These are phyloP conservation scores for Collariella sp. DNA, from an alignment of 495 filamentous ascomycete genomes.

Conservation along the genomic window DNA sequence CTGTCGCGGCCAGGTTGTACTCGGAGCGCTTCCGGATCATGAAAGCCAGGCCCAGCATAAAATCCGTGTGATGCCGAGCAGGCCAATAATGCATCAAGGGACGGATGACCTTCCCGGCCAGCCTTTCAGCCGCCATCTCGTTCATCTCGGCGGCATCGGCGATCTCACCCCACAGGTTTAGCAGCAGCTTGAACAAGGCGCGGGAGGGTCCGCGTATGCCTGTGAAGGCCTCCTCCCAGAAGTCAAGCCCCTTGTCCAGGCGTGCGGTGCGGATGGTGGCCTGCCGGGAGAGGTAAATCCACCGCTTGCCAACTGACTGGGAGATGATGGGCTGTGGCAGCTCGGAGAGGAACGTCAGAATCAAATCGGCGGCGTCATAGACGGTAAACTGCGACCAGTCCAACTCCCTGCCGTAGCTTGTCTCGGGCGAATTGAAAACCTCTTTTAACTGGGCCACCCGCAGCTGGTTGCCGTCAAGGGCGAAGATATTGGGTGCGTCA, in stretches of 20 bases:
- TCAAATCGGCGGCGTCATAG: conserved; percentile 35
- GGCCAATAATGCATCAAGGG: conserved; percentile 33
- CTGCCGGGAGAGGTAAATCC: conserved; percentile 34
- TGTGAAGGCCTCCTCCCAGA: conserved; percentile 40
- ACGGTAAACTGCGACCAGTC: conserved; percentile 33
- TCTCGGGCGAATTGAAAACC: conserved; percentile 26
- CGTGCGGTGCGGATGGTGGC: conserved; percentile 27
- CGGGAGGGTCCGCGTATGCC: conserved; percentile 32
- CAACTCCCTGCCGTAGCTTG: conserved; percentile 33
- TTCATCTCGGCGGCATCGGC: conserved; percentile 29
- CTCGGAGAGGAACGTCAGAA: conserved; percentile 33
- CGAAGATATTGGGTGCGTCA: conserved; percentile 31
- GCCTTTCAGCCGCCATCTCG: conserved; percentile 39
- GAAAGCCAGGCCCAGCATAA: conserved; percentile 37
- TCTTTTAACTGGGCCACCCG: conserved; percentile 28
- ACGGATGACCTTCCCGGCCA: conserved; percentile 33
- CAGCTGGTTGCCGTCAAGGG: conserved; percentile 27
- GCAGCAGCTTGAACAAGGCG: conserved; percentile 35
- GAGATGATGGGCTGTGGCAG: conserved; percentile 32
- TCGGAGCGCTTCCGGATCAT: conserved; percentile 39
- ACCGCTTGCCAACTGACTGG: conserved; percentile 31
- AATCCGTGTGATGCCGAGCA: conserved; percentile 29
- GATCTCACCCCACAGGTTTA: conserved; percentile 38
- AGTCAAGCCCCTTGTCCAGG: conserved; percentile 38
- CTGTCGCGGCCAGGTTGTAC: conserved; percentile 26